Evolutionary conservation across 129 eudicot genomes (phyloP).

Genomic region (Helianthus annuus): HanXRQr2.0-SUNRISE NC_035436.2:125467799-125468298

Average conservation of each 20-base stretch:
- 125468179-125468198: neutral
- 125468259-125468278: conserved; percentile 61
- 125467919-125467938: conserved; percentile 47
- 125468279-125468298: neutral
- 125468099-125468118: conserved; percentile 4
- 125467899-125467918: conserved; percentile 97
- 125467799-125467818: neutral
- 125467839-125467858: neutral
- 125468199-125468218: conserved; percentile 76
- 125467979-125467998: neutral
- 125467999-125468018: conserved; percentile 49
- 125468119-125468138: neutral
- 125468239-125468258: conserved; percentile 99
- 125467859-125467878: conserved; percentile 67
- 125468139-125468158: neutral
- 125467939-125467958: conserved; percentile 3
- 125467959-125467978: neutral
- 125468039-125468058: conserved; percentile 85
- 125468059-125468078: conserved; percentile 74
- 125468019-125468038: conserved; percentile 97
- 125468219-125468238: conserved; percentile 96
- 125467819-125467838: neutral
- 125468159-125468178: neutral
- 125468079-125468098: conserved; percentile 7
- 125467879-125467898: conserved; percentile 97